phyloP scores from a whole-genome alignment of 306 rosid species.

The Gynostemma pentaphyllum region DNA sequence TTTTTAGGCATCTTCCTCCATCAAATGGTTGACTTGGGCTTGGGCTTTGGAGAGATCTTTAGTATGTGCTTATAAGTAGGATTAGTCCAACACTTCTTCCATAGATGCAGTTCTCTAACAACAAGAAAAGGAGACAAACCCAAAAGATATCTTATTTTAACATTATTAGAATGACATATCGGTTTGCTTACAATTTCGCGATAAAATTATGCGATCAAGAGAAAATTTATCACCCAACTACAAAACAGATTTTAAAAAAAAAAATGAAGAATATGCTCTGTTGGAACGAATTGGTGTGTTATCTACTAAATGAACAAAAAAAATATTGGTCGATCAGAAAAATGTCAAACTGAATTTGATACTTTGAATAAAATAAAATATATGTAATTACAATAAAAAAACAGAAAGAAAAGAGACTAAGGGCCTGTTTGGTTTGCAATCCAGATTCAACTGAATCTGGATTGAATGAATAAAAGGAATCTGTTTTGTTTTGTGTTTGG shows the following conservation, averaged over 20 bases:
- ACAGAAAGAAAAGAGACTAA: background rate
- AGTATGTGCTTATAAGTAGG: no score
- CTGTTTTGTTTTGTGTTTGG: no score
- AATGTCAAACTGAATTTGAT: background rate
- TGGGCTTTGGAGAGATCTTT: no score
- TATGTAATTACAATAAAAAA: background rate
- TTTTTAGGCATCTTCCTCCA: no score
- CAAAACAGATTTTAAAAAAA: background rate
- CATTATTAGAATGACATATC: no score
- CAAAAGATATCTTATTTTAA: background rate
- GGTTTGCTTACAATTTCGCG: no score
- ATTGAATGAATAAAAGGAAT: no score
- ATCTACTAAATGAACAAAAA: background rate
- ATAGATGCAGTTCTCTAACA: conserved; percentile 60
- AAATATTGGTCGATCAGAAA: background rate
- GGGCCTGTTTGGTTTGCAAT: no score
- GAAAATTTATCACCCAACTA: background rate
- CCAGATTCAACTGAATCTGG: no score
- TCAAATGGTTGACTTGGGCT: no score
- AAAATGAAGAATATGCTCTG: background rate
- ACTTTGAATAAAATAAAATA: background rate
- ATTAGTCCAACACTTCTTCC: conserved; percentile 72
- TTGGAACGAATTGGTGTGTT: background rate
- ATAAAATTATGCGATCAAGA: background rate
- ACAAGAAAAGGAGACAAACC: background rate